phyloP scores from a whole-genome alignment of 2,329 filamentous ascomycete species.

The Coniochaeta ligniaria region DNA sequence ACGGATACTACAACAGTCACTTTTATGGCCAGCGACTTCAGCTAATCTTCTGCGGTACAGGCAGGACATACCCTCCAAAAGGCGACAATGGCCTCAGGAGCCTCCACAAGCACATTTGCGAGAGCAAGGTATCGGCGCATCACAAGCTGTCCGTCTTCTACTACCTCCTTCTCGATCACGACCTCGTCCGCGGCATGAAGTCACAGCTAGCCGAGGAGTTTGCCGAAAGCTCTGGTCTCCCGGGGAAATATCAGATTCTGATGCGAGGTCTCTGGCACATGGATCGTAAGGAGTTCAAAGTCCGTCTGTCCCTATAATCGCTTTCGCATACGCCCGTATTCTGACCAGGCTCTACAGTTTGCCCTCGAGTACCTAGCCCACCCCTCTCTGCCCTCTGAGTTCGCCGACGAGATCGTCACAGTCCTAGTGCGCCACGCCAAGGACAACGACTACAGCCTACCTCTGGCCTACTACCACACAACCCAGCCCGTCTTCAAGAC shows the following conservation, averaged over 20 bases:
- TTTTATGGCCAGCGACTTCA: background rate
- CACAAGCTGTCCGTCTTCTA: constrained; percentile 79
- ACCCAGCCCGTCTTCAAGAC: constrained; percentile 66
- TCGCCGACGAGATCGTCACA: constrained; percentile 73
- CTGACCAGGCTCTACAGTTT: constrained; percentile 27
- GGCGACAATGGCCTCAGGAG: constrained; percentile 59
- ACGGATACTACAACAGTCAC: background rate
- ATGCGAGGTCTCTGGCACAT: constrained; percentile 79
- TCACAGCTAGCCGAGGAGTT: constrained; percentile 49
- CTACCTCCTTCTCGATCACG: constrained; percentile 74
- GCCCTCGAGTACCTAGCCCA: constrained; percentile 73
- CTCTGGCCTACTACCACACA: constrained; percentile 72
- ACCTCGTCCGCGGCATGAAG: constrained; percentile 39
- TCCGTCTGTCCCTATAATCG: constrained; percentile 20
- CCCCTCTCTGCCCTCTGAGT: constrained; percentile 72
- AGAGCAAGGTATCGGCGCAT: constrained; percentile 57
- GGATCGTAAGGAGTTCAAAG: constrained; percentile 63
- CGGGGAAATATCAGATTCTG: constrained; percentile 70
- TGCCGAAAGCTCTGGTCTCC: constrained; percentile 56
- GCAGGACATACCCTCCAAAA: constrained; percentile 68
- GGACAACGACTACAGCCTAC: constrained; percentile 53
- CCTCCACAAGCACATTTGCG: constrained; percentile 64
- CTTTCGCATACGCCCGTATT: constrained; percentile 7
- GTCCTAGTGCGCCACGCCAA: constrained; percentile 57
- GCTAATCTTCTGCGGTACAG: constrained; percentile 27